Base-by-base conservation (phyloP, 202 grass and related monocot species). In the Alloteropsis angusta region DNA sequence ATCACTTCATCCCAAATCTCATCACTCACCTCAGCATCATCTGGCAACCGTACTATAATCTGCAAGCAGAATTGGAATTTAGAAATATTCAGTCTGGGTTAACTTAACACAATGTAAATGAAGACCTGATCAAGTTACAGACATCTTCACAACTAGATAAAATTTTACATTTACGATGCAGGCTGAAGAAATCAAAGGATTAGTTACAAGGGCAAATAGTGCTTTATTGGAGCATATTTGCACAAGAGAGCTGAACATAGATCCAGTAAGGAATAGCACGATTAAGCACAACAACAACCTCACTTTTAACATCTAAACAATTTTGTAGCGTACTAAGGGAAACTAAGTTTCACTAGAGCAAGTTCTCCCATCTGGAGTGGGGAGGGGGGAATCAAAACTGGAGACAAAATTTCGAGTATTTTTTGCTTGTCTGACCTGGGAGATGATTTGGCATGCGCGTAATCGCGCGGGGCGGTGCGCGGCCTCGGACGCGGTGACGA, bases 1-100 rank as follows among this genome's bases (percentile, higher is more conserved):
- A 98, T 89, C 56, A 95, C 84, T 74, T 93, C 86, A 86, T 98
- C 96, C 92, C 96, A 98, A 53, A 91, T 57, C 38, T 91, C 89
- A 84, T 91, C 85, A 9, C 89, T 89, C 59, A 93, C 90, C 75
- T 95, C 92, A 45, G 96, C 89, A 85, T 93, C 85, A 35, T 91
- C 96, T 2, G 88, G 86, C 63, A 98, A 36, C 21, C 86, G 85
- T 79, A 98, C 87, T 44, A 98, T 93, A 79, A 94, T 92, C 95
- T 98, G 74, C 48, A 37, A 78, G 60, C 14, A 44, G 35, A 72
- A 43, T 50, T 81, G 44, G 5, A 71, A 57, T 30, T 56, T 81
- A 53, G 5, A 71, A 57, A 38, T 56, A 30, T 81, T 67, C 4
- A 59, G 22, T 21, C 14, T 26, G 22, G 50, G 60, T 79, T 12